These are phyloP conservation scores for Epichloe scottii DNA, from an alignment of 2,329 filamentous ascomycete genomes.

Conservation along the genomic window DNA sequence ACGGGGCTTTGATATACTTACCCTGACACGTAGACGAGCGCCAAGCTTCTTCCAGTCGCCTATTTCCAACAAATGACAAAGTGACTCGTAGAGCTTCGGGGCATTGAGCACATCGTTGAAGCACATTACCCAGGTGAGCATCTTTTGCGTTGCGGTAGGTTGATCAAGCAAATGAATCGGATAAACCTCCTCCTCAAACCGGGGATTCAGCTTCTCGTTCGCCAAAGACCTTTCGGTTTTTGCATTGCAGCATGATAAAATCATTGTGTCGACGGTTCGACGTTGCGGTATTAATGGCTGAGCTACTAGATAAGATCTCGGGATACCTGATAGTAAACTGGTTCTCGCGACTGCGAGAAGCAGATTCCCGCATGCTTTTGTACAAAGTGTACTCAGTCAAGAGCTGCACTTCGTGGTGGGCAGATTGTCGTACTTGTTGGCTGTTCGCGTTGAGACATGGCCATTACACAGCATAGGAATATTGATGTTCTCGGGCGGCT, in stretches of 20 bases:
- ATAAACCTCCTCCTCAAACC: constrained; percentile 1
- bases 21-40: constrained; percentile 3
- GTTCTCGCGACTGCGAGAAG: no score
- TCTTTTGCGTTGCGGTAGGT: background rate
- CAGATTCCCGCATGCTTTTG: background rate
- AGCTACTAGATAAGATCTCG: background rate
- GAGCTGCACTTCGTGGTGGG: background rate
- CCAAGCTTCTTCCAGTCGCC: constrained; percentile 7
- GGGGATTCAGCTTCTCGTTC: background rate
- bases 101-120: constrained; percentile 8
- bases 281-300: background rate
- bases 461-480: background rate
- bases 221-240: background rate
- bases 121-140: constrained; percentile 7
- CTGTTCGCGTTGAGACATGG: background rate
- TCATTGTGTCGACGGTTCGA: background rate
- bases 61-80: constrained; percentile 5
- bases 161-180: constrained; percentile 5
- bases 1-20: background rate
- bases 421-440: background rate
- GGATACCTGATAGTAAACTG: background rate
- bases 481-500: background rate
- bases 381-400: background rate
- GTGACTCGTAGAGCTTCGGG: constrained; percentile 1
- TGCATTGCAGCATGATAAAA: constrained; percentile 1